These are phyloP conservation scores for Peronosclerospora sorghi DNA, from an alignment of 352 stramenopile genomes.

Conservation along the genomic window DNA sequence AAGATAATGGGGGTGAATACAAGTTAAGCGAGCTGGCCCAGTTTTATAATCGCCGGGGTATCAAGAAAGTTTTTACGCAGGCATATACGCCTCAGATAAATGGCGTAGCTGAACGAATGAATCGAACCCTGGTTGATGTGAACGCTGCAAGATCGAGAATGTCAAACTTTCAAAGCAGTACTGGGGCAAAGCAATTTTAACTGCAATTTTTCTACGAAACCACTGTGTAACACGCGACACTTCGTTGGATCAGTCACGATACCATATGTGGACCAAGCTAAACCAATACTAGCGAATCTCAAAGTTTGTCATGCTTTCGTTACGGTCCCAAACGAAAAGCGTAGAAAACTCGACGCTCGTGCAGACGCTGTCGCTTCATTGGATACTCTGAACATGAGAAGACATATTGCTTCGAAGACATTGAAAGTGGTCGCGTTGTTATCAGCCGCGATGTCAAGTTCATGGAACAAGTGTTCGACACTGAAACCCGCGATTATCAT, in stretches of 20 bases:
- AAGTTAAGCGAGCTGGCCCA: not conserved
- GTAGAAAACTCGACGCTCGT: not conserved
- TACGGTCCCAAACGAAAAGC: too few relatives aligned
- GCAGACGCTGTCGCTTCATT: too few relatives aligned
- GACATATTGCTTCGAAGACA: not conserved
- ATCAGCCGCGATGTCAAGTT: slow-evolving; percentile 8
- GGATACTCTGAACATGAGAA: not conserved
- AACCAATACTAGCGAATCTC: not conserved
- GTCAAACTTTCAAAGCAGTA: not conserved
- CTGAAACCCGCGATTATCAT: slow-evolving; percentile 1
- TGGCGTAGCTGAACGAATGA: not conserved
- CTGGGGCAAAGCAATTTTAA: not conserved
- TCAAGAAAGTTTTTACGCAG: not conserved
- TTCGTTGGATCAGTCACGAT: not conserved
- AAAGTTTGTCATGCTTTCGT: too few relatives aligned
- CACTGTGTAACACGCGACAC: not conserved
- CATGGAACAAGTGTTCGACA: slow-evolving; percentile 9
- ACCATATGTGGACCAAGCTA: not conserved
- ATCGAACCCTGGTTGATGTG: not conserved
- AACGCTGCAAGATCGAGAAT: not conserved
- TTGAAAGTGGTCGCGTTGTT: not conserved
- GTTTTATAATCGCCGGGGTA: not conserved
- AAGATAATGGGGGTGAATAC: too few relatives aligned
- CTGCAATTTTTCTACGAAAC: not conserved
- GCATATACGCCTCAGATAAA: too few relatives aligned